A percentile compares a stretch with the other conserved stretches of the same genome.
These are phyloP conservation scores for Moricandia arvensis DNA, from an alignment of 345 rosid genomes.

Conservation along the genomic window DNA sequence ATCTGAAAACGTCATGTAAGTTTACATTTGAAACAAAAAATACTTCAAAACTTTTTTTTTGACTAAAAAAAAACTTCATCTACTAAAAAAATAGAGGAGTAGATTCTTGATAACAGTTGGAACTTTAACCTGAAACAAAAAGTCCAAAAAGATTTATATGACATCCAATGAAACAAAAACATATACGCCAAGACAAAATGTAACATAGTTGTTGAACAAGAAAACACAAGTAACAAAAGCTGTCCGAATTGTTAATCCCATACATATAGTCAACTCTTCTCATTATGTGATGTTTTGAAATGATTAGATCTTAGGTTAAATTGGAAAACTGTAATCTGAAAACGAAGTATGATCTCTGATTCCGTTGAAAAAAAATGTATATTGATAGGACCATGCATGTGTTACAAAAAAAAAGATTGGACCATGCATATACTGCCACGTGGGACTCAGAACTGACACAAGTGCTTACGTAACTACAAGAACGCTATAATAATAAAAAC, in stretches of 20 bases:
- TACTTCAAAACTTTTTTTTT: too few species aligned
- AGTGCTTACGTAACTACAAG: constrained; percentile 20
- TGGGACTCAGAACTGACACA: constrained; percentile 37
- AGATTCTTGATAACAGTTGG: background rate
- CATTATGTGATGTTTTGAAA: background rate
- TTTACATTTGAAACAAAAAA: too few species aligned
- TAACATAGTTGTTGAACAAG: background rate
- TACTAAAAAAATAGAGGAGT: too few species aligned
- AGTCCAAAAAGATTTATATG: background rate
- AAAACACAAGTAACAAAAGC: background rate
- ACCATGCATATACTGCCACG: constrained; percentile 22
- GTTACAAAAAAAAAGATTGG: too few species aligned
- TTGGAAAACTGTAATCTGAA: background rate
- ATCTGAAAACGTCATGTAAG: too few species aligned
- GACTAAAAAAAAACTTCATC: too few species aligned
- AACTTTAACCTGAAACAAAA: background rate
- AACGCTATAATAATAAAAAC: background rate
- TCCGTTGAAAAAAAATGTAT: background rate
- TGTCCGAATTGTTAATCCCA: background rate
- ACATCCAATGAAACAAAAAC: constrained; percentile 7
- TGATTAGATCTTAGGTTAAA: background rate
- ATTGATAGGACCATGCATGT: background rate
- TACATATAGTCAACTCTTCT: background rate
- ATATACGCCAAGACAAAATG: background rate
- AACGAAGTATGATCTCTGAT: background rate